Base-by-base conservation (phyloP, 345 rosid genomes). In the Trapa bicornis region DNA sequence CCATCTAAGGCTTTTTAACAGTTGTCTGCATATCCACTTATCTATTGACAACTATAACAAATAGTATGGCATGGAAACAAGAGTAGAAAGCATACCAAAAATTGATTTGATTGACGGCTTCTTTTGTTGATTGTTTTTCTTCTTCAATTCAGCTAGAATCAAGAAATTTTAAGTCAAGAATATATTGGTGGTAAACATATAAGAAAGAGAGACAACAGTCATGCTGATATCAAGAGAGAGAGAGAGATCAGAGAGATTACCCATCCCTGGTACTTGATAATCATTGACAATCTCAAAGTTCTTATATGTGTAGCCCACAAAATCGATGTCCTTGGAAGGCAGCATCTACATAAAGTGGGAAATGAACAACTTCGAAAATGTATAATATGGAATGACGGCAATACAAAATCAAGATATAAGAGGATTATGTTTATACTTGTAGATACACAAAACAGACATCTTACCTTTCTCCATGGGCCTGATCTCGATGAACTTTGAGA, bases 251-350 rank as follows among this genome's bases (percentile, higher is more conserved):
- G 80, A 50, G 32, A 47, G 13, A 77, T 45, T 32, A 89, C 96
- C 92, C 81, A 89, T 85, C 61, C 96, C 96, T 67, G 90, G 82
- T 50, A 83, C 84, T 75, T 85, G 89, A 66, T 86, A 82, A 71
- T 87, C 87, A 66, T 87, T 84, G 71, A 89, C 90, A 13, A 89
- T 85, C 77, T 89, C 96, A 57, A 86, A 82, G 74, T 86, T 86
- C 75, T 89, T 89, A 75, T 86, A 89, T 41, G 92, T 85, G 76
- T 89, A 89, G 22, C 96, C 96, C 57, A 89, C 82, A 68, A 89
- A 89, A 75, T 89, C 85, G 10, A 80, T 72, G 76, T 89, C 92
- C 79, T 89, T 86, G 1, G 92, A 89, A 60, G 90, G 75, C 52
- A 89, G 84, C 96, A 89, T 89, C 96, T 89, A 84, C 74, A 71